A percentile compares a stretch with the other conserved stretches of the same genome.
Conservation (phyloP, 352 stramenopile genomes). For the Globisporangium nodosum region DNA sequence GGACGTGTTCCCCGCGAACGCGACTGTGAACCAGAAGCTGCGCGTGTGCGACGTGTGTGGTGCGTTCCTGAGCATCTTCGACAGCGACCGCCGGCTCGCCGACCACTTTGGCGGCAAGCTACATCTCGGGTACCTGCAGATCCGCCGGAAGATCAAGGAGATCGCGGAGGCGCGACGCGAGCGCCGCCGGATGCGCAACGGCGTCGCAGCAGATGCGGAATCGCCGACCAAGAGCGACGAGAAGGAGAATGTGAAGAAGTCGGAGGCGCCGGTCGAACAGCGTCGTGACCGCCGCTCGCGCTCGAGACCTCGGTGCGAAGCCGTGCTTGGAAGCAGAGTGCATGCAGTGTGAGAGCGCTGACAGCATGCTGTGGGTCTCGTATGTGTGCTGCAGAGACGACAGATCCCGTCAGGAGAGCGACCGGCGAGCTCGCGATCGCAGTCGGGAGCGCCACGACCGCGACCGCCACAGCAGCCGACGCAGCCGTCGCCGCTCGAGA, state of each 20-base stretch:
- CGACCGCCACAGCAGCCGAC: conserved; percentile 20
- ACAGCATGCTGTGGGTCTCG: no score
- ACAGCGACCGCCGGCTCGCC: conserved; percentile 84
- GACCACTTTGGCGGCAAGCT: conserved; percentile 91
- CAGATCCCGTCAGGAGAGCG: conserved; percentile 3
- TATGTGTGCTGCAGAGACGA: conserved; percentile 3
- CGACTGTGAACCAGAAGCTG: conserved; percentile 72
- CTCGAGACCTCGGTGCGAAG: conserved; percentile 13
- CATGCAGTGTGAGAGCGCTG: not conserved
- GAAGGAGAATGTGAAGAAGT: conserved; percentile 7
- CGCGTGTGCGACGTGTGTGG: conserved; percentile 90
- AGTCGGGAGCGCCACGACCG: conserved; percentile 26
- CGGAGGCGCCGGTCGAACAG: not conserved
- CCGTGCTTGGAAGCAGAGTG: not conserved
- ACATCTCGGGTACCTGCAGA: conserved; percentile 88
- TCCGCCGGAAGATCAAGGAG: conserved; percentile 79
- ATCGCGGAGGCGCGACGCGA: conserved; percentile 39
- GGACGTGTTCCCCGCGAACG: not conserved
- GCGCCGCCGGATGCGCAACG: conserved; percentile 14
- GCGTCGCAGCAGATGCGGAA: conserved; percentile 2
- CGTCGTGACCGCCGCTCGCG: conserved; percentile 19
- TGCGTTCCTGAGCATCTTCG: conserved; percentile 89
- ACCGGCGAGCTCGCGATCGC: conserved; percentile 11
- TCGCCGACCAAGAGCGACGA: not conserved
- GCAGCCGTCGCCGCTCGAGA: conserved; percentile 26